A percentile compares a stretch with the other conserved stretches of the same genome.
phyloP scores from a whole-genome alignment of 441 rosid species.

The Isatis lusitanica region DNA sequence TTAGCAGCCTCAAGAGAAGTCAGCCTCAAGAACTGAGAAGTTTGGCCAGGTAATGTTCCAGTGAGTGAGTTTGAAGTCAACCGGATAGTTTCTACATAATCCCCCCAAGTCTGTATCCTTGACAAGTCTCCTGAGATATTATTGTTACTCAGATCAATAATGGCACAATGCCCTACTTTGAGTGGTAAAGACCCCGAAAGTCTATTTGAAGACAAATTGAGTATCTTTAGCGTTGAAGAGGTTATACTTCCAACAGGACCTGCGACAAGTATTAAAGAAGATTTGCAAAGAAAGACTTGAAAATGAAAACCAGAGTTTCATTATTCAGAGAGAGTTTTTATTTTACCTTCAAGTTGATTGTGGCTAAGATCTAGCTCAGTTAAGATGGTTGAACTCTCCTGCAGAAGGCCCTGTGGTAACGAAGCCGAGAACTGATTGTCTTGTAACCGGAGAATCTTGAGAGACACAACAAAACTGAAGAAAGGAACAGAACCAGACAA shows the following conservation, averaged over 20 bases:
- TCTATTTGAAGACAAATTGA: slow-evolving; percentile 62
- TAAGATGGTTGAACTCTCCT: slow-evolving; percentile 67
- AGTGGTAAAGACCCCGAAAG: slow-evolving; percentile 56
- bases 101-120: slow-evolving; percentile 65
- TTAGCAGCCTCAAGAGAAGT: slow-evolving; percentile 48
- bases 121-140: slow-evolving; percentile 56
- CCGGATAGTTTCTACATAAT: slow-evolving; percentile 56
- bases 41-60: slow-evolving; percentile 53
- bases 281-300: neutral
- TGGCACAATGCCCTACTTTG: slow-evolving; percentile 55
- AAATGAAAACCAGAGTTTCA: neutral
- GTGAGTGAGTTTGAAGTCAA: slow-evolving; percentile 60
- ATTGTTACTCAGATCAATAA: slow-evolving; percentile 61
- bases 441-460: slow-evolving; percentile 64
- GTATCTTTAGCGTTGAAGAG: slow-evolving; percentile 58
- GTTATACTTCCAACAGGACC: slow-evolving; percentile 64
- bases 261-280: slow-evolving; percentile 36
- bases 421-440: slow-evolving; percentile 65
- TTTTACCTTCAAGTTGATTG: slow-evolving; percentile 76
- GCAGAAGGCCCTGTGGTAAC: slow-evolving; percentile 63
- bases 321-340: no score
- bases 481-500: slow-evolving; percentile 64
- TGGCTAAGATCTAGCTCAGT: slow-evolving; percentile 84
- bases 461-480: slow-evolving; percentile 71
- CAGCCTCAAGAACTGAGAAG: slow-evolving; percentile 64